Conservation (phyloP, 177 flowering plant genomes). For the Tripterygium wilfordii region DNA sequence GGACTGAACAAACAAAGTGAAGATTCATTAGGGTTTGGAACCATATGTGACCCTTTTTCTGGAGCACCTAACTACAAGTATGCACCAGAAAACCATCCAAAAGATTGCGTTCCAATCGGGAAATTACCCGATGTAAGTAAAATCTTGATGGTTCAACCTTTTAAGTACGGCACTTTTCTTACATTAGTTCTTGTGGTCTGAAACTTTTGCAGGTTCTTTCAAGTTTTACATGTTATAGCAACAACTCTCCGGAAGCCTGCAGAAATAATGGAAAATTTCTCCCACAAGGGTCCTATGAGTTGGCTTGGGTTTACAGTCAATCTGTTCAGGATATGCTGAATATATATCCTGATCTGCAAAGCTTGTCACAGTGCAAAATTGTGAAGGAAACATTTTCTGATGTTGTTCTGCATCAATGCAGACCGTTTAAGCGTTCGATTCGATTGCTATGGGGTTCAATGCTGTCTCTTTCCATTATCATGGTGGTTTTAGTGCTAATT, state of each 20-base stretch:
- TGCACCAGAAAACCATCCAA: constrained; percentile 28
- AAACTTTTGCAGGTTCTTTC: constrained; percentile 31
- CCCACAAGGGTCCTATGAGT: constrained; percentile 17
- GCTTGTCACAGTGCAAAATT: constrained; percentile 31
- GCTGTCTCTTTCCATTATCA: constrained; percentile 34
- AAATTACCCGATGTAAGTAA: constrained; percentile 35
- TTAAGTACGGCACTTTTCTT: neutral
- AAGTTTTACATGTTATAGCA: constrained; percentile 32
- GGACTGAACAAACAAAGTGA: constrained; percentile 12
- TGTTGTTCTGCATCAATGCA: constrained; percentile 37
- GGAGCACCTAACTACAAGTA: constrained; percentile 41
- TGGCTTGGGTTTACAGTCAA: constrained; percentile 34
- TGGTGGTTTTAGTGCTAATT: constrained; percentile 28
- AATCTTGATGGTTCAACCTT: neutral
- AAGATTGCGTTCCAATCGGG: constrained; percentile 27
- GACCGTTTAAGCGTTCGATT: constrained; percentile 28
- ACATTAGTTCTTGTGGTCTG: neutral
- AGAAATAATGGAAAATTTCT: constrained; percentile 24
- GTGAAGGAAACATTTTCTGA: constrained; percentile 30
- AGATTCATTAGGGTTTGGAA: neutral
- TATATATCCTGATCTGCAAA: constrained; percentile 39
- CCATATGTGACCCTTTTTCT: constrained; percentile 50
- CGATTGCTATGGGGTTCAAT: constrained; percentile 34
- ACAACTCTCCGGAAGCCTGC: constrained; percentile 19
- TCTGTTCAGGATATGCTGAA: constrained; percentile 32